phyloP scores from a whole-genome alignment of 2,329 filamentous ascomycete species.

The Verticillium dahliae region DNA sequence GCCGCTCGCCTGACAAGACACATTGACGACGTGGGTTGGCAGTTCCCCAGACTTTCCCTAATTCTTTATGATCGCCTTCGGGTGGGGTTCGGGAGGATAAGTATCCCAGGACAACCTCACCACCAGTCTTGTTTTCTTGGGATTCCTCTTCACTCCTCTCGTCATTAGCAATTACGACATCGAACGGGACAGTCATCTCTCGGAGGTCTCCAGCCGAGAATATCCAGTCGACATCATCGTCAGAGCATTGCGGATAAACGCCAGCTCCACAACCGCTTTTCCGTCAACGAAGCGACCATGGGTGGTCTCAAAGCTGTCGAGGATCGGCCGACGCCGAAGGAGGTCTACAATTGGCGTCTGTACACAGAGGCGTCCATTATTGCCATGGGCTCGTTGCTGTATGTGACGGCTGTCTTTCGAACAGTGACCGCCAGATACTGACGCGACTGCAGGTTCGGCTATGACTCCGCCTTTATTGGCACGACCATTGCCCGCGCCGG shows the following conservation, averaged over 20 bases:
- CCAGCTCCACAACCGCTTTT: background rate
- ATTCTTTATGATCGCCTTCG: background rate
- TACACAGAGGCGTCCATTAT: constrained; percentile 42
- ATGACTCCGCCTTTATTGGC: constrained; percentile 48
- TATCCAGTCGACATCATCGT: background rate
- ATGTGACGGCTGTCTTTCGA: constrained; percentile 5
- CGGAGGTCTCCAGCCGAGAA: background rate
- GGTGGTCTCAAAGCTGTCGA: constrained; percentile 39
- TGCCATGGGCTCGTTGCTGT: constrained; percentile 37
- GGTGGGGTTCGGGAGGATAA: constrained; percentile 1
- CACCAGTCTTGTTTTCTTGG: background rate
- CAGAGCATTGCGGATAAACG: background rate
- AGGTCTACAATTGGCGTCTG: constrained; percentile 47
- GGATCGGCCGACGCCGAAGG: constrained; percentile 47
- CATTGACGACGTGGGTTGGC: background rate
- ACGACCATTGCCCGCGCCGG: constrained; percentile 43
- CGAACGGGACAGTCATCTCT: background rate
- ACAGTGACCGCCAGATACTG: background rate
- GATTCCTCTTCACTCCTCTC: background rate
- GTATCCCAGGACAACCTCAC: constrained; percentile 1
- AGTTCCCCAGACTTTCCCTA: constrained; percentile 3
- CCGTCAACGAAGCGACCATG: constrained; percentile 17
- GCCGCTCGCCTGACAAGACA: background rate
- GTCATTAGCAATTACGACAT: background rate
- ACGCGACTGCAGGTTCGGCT: constrained; percentile 33